phyloP scores from a whole-genome alignment of 176 grass and related monocot genomes.

The Zea luxurians region DNA sequence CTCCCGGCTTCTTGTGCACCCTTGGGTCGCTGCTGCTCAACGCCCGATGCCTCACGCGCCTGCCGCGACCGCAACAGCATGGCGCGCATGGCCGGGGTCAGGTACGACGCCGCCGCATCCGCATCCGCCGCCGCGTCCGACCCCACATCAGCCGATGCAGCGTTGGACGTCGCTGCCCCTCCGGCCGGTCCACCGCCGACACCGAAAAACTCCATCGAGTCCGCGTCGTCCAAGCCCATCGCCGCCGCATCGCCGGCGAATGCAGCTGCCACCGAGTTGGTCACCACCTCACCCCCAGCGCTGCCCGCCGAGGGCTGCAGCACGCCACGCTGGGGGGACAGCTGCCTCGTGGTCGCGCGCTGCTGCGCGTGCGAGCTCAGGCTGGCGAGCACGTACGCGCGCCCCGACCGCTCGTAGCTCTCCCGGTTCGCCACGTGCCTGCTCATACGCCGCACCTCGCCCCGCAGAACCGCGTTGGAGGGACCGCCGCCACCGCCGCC shows the following conservation, averaged over 20 bases:
- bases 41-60: not conserved
- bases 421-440: conserved; percentile 20
- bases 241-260: not conserved
- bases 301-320: not conserved
- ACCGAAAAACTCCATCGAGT: not conserved
- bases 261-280: not conserved
- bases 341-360: conserved; percentile 30
- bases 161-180: not conserved
- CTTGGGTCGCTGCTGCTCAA: not conserved
- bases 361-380: conserved; percentile 39
- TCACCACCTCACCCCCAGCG: not conserved
- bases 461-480: not conserved
- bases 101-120: not conserved
- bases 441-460: conserved; percentile 33
- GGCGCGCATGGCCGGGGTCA: conserved; percentile 42
- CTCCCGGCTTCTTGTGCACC: not conserved
- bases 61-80: conserved; percentile 34
- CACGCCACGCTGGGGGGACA: not conserved
- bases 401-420: conserved; percentile 37
- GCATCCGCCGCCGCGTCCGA: not conserved
- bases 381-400: conserved; percentile 46
- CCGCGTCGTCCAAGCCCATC: not conserved
- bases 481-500: not conserved
- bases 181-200: not conserved
- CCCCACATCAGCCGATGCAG: not conserved